Conservation (phyloP, 2,329 filamentous ascomycete species). For the Emydomyces testavorans region DNA sequence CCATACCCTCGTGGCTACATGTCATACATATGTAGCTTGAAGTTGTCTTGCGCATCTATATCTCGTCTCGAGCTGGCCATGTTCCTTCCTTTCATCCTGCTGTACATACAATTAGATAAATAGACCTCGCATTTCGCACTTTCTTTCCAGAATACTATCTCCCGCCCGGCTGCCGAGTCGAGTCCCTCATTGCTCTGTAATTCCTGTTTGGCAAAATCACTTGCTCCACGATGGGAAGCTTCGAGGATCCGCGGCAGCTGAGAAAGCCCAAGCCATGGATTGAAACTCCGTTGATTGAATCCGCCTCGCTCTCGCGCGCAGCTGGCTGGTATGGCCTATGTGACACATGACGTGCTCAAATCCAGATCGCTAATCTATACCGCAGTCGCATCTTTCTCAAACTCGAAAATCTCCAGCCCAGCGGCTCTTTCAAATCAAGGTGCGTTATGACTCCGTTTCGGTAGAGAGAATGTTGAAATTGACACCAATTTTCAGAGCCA, state of each 20-base stretch:
- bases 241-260: constrained; percentile 21
- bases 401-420: constrained; percentile 73
- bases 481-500: constrained; percentile 38
- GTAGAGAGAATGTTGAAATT: neutral
- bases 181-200: neutral
- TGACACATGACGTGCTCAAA: neutral
- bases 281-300: constrained; percentile 59
- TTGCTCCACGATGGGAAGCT: constrained; percentile 28
- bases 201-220: constrained; percentile 10
- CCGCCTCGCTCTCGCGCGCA: constrained; percentile 52
- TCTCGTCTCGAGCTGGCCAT: too few relatives aligned
- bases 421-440: constrained; percentile 74
- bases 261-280: constrained; percentile 47
- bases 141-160: neutral
- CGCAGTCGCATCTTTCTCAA: constrained; percentile 67
- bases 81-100: neutral
- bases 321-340: constrained; percentile 55
- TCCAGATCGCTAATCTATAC: constrained; percentile 20
- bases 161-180: neutral
- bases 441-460: constrained; percentile 10
- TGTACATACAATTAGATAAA: constrained; percentile 10
- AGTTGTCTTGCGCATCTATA: too few relatives aligned
- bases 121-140: neutral
- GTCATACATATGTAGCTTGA: too few relatives aligned
- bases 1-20: neutral